Percentiles rank a stretch among this genome's conserved stretches.
These are phyloP conservation scores for Pittosporum tobira DNA, from an alignment of 129 eudicot genomes.

Conservation along the genomic window DNA sequence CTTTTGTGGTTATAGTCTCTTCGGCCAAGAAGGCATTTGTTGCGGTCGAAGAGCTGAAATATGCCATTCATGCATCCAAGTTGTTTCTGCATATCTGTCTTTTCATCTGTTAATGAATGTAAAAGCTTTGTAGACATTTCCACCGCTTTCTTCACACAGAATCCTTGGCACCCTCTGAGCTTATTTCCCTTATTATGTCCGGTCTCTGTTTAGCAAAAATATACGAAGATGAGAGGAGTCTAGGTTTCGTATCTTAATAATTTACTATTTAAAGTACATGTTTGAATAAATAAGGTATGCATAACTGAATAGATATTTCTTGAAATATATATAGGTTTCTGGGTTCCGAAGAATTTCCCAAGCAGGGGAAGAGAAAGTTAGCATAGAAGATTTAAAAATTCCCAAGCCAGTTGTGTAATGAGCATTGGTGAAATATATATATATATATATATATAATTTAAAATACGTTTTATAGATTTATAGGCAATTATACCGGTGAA, in stretches of 20 bases:
- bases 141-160: conserved; percentile 2
- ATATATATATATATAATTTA: too few relatives aligned
- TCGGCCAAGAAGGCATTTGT: conserved; percentile 39
- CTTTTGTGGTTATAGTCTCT: conserved; percentile 46
- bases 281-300: neutral
- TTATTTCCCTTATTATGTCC: neutral
- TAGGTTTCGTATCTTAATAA: neutral
- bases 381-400: neutral
- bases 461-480: neutral
- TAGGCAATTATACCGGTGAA: neutral
- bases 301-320: neutral
- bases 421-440: too few relatives aligned
- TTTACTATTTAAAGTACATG: neutral
- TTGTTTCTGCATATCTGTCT: conserved; percentile 57
- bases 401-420: conserved; percentile 7
- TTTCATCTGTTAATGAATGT: conserved; percentile 49
- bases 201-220: neutral
- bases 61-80: conserved; percentile 94
- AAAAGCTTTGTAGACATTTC: conserved; percentile 55
- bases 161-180: neutral
- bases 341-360: neutral
- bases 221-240: neutral
- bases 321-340: neutral
- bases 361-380: neutral
- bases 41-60: conserved; percentile 70